phyloP scores from a whole-genome alignment of 495 filamentous ascomycete genomes.

The Aspergillus incahuasiensis region DNA sequence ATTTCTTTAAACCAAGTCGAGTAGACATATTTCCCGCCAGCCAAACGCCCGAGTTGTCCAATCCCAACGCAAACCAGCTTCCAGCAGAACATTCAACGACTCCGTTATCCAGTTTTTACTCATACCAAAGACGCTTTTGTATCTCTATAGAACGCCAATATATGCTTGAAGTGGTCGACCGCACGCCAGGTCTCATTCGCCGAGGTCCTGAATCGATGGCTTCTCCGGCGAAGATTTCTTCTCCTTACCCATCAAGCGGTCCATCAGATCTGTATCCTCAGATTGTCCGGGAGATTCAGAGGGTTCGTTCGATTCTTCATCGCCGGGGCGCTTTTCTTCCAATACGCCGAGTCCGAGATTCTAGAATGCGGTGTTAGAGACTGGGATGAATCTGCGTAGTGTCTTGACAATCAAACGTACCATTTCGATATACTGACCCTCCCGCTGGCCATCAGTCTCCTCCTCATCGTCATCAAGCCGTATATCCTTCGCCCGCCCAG shows the following conservation, averaged over 20 bases:
- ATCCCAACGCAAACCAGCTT: neutral
- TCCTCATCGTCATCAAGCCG: slow-evolving; percentile 34
- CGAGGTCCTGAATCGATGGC: slow-evolving; percentile 41
- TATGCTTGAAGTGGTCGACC: slow-evolving; percentile 4
- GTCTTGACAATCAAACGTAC: slow-evolving; percentile 19
- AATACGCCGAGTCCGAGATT: slow-evolving; percentile 51
- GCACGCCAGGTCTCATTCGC: slow-evolving; percentile 15
- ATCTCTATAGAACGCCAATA: slow-evolving; percentile 2
- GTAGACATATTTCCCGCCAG: neutral
- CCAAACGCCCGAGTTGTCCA: neutral
- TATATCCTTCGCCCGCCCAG: slow-evolving; percentile 30
- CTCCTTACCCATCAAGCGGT: slow-evolving; percentile 38
- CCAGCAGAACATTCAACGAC: neutral
- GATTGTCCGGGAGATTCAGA: neutral
- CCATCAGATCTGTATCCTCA: slow-evolving; percentile 35
- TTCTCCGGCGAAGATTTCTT: slow-evolving; percentile 27
- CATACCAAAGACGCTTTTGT: neutral
- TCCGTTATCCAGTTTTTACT: neutral
- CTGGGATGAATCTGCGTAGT: neutral
- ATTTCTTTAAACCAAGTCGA: neutral
- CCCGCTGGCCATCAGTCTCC: slow-evolving; percentile 22
- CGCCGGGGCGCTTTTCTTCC: slow-evolving; percentile 38
- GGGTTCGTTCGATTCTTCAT: slow-evolving; percentile 13
- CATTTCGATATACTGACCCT: slow-evolving; percentile 51
- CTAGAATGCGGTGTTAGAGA: slow-evolving; percentile 18